Conservation (phyloP, 2,329 filamentous ascomycete genomes). For the Botryotinia narcissicola region DNA sequence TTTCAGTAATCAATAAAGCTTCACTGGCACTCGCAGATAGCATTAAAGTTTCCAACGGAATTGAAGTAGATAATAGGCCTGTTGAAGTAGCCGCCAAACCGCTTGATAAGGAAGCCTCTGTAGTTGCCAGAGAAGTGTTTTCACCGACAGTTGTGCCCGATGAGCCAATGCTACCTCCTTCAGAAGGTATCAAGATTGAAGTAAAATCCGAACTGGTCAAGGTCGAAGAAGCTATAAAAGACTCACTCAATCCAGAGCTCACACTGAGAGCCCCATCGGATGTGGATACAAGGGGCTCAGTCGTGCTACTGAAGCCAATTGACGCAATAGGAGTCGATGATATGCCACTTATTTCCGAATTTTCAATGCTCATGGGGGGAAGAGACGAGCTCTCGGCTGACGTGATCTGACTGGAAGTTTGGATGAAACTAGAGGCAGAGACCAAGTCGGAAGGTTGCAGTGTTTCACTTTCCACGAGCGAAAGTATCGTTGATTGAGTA, state of each 20-base stretch:
- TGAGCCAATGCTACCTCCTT: background rate
- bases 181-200: background rate
- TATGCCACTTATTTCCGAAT: no score
- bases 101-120: background rate
- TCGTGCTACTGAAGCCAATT: no score
- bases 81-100: background rate
- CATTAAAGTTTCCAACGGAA: background rate
- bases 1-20: background rate
- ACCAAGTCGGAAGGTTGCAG: background rate
- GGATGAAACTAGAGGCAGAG: no score
- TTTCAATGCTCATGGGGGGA: no score
- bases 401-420: no score
- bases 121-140: background rate
- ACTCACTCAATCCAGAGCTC: no score
- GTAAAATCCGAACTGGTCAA: no score
- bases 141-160: background rate
- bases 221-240: no score
- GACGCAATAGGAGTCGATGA: no score
- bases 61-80: background rate
- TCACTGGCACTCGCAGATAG: background rate
- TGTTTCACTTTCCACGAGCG: background rate
- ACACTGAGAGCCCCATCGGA: no score
- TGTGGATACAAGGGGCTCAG: no score
- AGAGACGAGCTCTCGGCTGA: no score
- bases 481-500: background rate